Conservation (phyloP, 805 yeast species). For the Jamesozyma gamospora region DNA sequence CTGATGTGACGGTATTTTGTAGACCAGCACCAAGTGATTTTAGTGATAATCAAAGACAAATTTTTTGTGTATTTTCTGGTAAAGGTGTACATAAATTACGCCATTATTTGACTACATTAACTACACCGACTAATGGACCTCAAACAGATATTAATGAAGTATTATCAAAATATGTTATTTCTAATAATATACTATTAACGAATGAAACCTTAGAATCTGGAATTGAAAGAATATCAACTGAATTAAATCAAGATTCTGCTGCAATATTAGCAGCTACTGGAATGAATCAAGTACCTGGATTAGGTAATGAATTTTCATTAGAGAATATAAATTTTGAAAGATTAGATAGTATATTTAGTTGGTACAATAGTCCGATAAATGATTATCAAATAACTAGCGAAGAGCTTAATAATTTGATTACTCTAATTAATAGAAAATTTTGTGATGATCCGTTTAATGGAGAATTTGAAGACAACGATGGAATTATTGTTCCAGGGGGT, state of each 20-base stretch:
- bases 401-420: slow-evolving; percentile 15
- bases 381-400: slow-evolving; percentile 7
- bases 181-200: slow-evolving; percentile 18
- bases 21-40: slow-evolving; percentile 90
- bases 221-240: slow-evolving; percentile 20
- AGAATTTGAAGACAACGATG: slow-evolving; percentile 22
- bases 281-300: slow-evolving; percentile 22
- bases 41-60: slow-evolving; percentile 70
- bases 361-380: slow-evolving; percentile 9
- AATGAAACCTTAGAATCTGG: slow-evolving; percentile 24
- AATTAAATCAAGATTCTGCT: slow-evolving; percentile 27
- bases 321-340: slow-evolving; percentile 27
- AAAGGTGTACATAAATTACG: slow-evolving; percentile 73
- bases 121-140: slow-evolving; percentile 28
- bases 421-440: slow-evolving; percentile 21
- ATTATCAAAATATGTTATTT: slow-evolving; percentile 21
- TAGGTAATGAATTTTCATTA: slow-evolving; percentile 22
- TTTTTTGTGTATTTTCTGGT: slow-evolving; percentile 91
- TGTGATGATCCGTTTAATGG: slow-evolving; percentile 27
- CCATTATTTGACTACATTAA: slow-evolving; percentile 45
- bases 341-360: slow-evolving; percentile 21
- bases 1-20: slow-evolving; percentile 78
- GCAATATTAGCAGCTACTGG: slow-evolving; percentile 30
- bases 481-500: slow-evolving; percentile 25
- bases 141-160: slow-evolving; percentile 27